A percentile compares a stretch with the other conserved stretches of the same genome.
phyloP scores from a whole-genome alignment of 2,329 filamentous ascomycete species.

The Pseudogymnoascus sp. region DNA sequence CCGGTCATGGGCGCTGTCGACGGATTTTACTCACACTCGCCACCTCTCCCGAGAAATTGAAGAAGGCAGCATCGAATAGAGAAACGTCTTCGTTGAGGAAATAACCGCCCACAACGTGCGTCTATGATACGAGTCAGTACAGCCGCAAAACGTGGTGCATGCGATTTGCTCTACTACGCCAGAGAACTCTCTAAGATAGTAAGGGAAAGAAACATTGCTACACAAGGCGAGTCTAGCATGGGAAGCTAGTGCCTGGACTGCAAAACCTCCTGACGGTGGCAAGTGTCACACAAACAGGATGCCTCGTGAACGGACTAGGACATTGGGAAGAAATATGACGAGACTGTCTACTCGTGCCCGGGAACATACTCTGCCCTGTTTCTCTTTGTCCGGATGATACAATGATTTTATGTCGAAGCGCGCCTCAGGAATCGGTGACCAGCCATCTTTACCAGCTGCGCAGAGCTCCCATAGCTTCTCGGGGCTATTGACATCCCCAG shows the following conservation, averaged over 20 bases:
- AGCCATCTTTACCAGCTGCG: slow-evolving; percentile 36
- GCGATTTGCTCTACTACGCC: no score
- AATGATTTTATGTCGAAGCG: slow-evolving; percentile 34
- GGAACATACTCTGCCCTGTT: no score
- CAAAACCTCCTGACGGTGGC: no score
- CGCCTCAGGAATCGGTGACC: slow-evolving; percentile 25
- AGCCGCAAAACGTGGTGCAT: neutral
- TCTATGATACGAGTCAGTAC: neutral
- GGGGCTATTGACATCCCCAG: slow-evolving; percentile 38
- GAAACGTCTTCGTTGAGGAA: slow-evolving; percentile 21
- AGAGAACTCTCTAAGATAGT: slow-evolving; percentile 23
- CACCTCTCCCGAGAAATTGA: neutral
- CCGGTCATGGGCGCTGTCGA: no score
- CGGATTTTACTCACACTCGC: neutral
- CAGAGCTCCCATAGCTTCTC: slow-evolving; percentile 43
- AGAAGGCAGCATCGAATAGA: slow-evolving; percentile 8
- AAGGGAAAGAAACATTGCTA: no score
- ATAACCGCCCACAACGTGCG: slow-evolving; percentile 16
- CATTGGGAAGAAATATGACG: no score
- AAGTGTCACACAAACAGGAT: no score
- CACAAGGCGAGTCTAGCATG: no score
- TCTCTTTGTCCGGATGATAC: slow-evolving; percentile 35
- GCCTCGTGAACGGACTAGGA: no score
- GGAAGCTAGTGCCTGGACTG: no score
- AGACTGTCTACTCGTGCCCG: slow-evolving; percentile 27